Percentiles rank a stretch among this genome's conserved stretches.
phyloP scores from a whole-genome alignment of 352 stramenopile genomes.

The Lagenidium giganteum region DNA sequence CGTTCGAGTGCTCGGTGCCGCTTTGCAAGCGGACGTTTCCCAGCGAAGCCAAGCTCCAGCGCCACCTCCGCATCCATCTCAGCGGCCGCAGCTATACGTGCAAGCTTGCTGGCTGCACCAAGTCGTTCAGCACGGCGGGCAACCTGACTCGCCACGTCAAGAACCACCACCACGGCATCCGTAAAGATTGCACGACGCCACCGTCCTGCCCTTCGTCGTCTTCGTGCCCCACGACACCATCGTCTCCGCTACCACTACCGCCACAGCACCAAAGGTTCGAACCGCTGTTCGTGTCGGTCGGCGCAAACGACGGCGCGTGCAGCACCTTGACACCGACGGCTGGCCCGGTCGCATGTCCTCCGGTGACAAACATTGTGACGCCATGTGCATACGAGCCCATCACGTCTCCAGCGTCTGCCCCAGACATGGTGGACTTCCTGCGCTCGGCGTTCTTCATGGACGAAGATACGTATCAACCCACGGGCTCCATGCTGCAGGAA shows the following conservation, averaged over 20 bases:
- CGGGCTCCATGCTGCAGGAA: slow-evolving; percentile 3
- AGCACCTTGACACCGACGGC: too few species aligned
- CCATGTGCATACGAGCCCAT: too few species aligned
- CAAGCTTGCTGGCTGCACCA: slow-evolving; percentile 30
- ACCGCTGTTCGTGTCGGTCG: too few species aligned
- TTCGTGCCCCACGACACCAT: slow-evolving; percentile 3
- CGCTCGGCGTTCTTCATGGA: too few species aligned
- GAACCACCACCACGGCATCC: slow-evolving; percentile 41
- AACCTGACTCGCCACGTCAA: slow-evolving; percentile 70
- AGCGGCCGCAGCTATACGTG: slow-evolving; percentile 48
- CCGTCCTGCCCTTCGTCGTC: slow-evolving; percentile 9
- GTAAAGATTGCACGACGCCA: slow-evolving; percentile 7
- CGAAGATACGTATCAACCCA: slow-evolving; percentile 12
- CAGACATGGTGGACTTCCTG: too few species aligned
- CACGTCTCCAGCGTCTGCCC: too few species aligned
- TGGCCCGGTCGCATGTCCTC: too few species aligned
- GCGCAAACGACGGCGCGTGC: too few species aligned
- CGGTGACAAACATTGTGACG: too few species aligned
- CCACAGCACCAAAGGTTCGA: slow-evolving; percentile 1
- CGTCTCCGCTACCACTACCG: slow-evolving; percentile 2
- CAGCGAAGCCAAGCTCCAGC: slow-evolving; percentile 42
- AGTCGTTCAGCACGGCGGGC: slow-evolving; percentile 61
- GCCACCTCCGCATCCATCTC: slow-evolving; percentile 44
- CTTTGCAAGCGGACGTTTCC: slow-evolving; percentile 43
- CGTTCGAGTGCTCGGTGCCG: slow-evolving; percentile 31